A percentile compares a stretch with the other conserved stretches of the same genome.
These are phyloP conservation scores for Fusarium sp. DNA, from an alignment of 2,329 filamentous ascomycete genomes.

Conservation along the genomic window DNA sequence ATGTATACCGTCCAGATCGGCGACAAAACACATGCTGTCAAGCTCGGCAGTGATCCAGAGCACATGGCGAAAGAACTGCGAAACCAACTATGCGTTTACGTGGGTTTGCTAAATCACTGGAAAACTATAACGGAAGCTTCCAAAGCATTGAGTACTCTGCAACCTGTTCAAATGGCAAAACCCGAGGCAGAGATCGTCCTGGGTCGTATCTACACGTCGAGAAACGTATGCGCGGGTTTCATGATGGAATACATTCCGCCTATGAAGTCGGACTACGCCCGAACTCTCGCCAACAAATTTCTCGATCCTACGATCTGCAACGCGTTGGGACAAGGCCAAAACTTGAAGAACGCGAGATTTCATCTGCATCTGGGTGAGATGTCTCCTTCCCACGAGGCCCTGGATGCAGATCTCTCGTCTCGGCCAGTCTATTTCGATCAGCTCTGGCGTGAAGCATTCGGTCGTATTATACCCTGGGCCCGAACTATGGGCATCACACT, in stretches of 20 bases:
- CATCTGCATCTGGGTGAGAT: constrained; percentile 16
- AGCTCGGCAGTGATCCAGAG: background rate
- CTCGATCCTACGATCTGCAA: background rate
- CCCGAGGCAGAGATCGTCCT: constrained; percentile 1
- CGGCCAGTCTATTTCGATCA: constrained; percentile 40
- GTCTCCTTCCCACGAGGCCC: background rate
- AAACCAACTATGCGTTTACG: background rate
- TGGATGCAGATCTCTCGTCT: constrained; percentile 1
- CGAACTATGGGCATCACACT: constrained; percentile 35
- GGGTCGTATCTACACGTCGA: background rate
- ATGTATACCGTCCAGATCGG: constrained; percentile 1
- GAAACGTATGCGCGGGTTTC: constrained; percentile 1
- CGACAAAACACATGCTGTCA: constrained; percentile 2
- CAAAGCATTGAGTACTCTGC: too few species aligned
- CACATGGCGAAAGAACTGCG: background rate
- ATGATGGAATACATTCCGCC: constrained; percentile 10
- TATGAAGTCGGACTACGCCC: background rate
- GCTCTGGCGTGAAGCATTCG: constrained; percentile 11
- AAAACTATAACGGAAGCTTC: background rate
- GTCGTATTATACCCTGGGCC: background rate
- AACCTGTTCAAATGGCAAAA: too few species aligned
- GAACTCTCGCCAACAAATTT: background rate
- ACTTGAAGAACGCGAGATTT: constrained; percentile 15
- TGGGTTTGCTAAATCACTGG: constrained; percentile 5
- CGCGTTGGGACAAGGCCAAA: too few species aligned